A percentile compares a stretch with the other conserved stretches of the same genome.
Evolutionary conservation across 73 alveolate genomes (phyloP).

Genomic region (Blepharisma stoltei): DNA sequence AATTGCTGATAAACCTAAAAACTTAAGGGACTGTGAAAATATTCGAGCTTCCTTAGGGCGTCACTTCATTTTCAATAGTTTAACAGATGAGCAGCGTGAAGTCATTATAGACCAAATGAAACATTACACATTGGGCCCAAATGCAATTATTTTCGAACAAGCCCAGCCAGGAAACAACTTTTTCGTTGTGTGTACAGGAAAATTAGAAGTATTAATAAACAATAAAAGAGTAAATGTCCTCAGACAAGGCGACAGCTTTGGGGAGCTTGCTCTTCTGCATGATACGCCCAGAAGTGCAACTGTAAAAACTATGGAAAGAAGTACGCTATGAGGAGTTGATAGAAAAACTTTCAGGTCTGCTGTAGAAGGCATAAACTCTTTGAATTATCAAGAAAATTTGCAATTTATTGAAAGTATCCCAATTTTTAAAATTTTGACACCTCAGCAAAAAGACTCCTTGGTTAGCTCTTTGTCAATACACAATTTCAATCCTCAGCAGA

Average conservation of each 20-base stretch:
- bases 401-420: conserved; percentile 36
- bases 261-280: conserved; percentile 90
- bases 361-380: conserved; percentile 32
- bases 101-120: not conserved
- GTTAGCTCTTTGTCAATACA: not conserved
- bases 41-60: not conserved
- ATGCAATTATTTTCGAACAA: conserved; percentile 24
- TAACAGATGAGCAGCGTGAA: conserved; percentile 14
- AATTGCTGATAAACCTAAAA: not conserved
- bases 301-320: conserved; percentile 61
- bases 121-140: not conserved
- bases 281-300: conserved; percentile 88
- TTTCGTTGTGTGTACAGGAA: conserved; percentile 32
- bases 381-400: conserved; percentile 35
- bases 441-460: not conserved
- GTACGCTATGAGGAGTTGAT: conserved; percentile 82
- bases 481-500: not conserved
- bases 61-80: not conserved
- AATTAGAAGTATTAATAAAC: conserved; percentile 35
- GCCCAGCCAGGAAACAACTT: conserved; percentile 28
- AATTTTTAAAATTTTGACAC: conserved; percentile 21
- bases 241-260: conserved; percentile 80
- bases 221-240: conserved; percentile 28
- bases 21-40: not conserved
- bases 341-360: conserved; percentile 78